Evolutionary conservation across 306 rosid species (phyloP).

Genomic region (Inga laurina): DNA sequence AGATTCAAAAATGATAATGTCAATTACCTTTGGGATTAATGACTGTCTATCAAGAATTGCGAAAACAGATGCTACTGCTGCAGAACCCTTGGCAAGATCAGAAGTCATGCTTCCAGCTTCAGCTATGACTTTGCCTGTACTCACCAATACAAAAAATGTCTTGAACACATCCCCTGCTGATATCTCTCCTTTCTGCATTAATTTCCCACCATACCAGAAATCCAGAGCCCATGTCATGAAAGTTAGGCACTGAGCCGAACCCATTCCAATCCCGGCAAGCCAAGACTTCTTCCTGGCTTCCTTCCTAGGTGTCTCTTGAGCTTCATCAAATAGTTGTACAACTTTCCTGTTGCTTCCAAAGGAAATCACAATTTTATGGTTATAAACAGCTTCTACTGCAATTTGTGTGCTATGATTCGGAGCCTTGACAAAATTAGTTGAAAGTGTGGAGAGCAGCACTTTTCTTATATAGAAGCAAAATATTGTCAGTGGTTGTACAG

Average conservation of each 20-base stretch:
- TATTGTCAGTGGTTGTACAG: conserved; percentile 83
- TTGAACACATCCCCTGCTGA: conserved; percentile 94
- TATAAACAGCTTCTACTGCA: conserved; percentile 90
- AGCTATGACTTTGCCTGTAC: conserved; percentile 95
- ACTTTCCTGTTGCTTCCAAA: conserved; percentile 71
- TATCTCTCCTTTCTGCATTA: conserved; percentile 69
- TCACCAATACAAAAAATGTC: conserved; percentile 89
- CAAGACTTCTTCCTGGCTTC: conserved; percentile 87
- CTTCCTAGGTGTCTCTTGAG: conserved; percentile 83
- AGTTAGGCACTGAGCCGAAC: conserved; percentile 93
- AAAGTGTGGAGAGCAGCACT: conserved; percentile 75
- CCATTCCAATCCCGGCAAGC: conserved; percentile 96
- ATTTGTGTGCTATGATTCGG: conserved; percentile 88
- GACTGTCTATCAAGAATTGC: conserved; percentile 85
- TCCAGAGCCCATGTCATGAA: conserved; percentile 97
- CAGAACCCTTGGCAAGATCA: conserved; percentile 81
- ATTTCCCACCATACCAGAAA: conserved; percentile 91
- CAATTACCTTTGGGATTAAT: conserved; percentile 66
- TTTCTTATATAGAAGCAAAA: conserved; percentile 84
- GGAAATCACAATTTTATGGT: conserved; percentile 86
- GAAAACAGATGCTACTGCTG: conserved; percentile 86
- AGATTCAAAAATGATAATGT: not conserved
- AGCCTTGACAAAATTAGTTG: conserved; percentile 74
- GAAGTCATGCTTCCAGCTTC: conserved; percentile 99
- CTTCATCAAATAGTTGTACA: conserved; percentile 66